phyloP scores from a whole-genome alignment of 73 alveolate genomes.

The Breviolum minutum region DNA sequence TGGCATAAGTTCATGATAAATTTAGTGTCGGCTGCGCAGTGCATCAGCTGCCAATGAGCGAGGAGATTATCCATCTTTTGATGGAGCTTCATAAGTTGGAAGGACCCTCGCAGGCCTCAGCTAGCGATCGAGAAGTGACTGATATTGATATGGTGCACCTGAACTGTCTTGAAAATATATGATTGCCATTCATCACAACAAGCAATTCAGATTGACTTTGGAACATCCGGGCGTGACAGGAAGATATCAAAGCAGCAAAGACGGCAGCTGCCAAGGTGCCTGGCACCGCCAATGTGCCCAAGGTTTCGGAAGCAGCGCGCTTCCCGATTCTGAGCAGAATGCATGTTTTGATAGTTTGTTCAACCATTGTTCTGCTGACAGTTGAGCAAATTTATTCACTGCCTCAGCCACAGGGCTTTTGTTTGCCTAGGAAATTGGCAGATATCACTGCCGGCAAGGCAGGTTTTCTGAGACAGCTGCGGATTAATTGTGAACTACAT shows the following conservation, averaged over 20 bases:
- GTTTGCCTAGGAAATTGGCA: not conserved
- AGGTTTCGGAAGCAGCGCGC: constrained; percentile 41
- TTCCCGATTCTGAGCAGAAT: not conserved
- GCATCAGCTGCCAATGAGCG: not conserved
- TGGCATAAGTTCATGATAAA: no score
- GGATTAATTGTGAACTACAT: not conserved
- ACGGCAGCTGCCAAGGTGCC: constrained; percentile 60
- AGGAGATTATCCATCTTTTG: constrained; percentile 12
- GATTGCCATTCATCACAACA: not conserved
- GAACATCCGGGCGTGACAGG: not conserved
- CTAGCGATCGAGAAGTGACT: not conserved
- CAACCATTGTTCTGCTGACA: not conserved
- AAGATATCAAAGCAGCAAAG: constrained; percentile 30
- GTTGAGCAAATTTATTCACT: not conserved
- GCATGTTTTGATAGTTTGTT: not conserved
- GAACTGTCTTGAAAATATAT: not conserved
- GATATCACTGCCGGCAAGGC: constrained; percentile 55
- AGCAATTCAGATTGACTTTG: not conserved
- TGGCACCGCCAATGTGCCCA: constrained; percentile 31
- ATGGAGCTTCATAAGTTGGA: constrained; percentile 37
- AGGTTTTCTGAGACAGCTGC: no score
- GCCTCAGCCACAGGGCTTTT: not conserved
- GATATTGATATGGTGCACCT: not conserved
- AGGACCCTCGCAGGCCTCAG: constrained; percentile 42
- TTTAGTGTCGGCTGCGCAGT: no score